Evolutionary conservation across 768 basidiomycete genomes (phyloP).

Genomic region (Termitomyces titanicus): DNA sequence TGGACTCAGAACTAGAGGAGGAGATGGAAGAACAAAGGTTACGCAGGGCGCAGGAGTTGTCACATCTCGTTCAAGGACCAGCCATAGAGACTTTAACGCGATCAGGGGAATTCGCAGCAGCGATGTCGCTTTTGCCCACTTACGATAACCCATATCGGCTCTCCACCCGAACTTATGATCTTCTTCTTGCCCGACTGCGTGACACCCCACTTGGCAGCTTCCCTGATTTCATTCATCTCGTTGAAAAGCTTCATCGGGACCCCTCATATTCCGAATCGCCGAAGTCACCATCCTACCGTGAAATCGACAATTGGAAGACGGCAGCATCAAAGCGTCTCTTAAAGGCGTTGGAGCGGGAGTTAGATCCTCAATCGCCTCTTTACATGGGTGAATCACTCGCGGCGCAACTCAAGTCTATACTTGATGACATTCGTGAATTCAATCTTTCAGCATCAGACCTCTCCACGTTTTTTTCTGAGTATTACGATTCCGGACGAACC

Average conservation of each 20-base stretch:
- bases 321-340: neutral
- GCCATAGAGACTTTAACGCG: constrained; percentile 39
- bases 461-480: constrained; percentile 31
- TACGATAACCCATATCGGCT: constrained; percentile 28
- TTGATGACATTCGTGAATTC: neutral
- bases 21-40: neutral
- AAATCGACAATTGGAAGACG: too few species aligned
- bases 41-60: constrained; percentile 7
- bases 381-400: constrained; percentile 10
- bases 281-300: neutral
- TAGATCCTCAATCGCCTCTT: neutral
- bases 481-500: constrained; percentile 29
- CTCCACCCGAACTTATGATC: constrained; percentile 31
- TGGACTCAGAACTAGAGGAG: neutral
- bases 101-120: constrained; percentile 34
- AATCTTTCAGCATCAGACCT: constrained; percentile 24
- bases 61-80: constrained; percentile 26
- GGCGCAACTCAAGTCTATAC: neutral
- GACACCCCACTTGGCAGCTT: constrained; percentile 4
- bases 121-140: constrained; percentile 42
- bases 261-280: neutral
- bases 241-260: constrained; percentile 18
- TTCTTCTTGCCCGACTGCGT: constrained; percentile 26
- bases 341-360: neutral
- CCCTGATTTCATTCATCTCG: constrained; percentile 9